Base-by-base conservation (phyloP, 768 basidiomycete genomes). In the Gloeostereum incarnatum region DNA sequence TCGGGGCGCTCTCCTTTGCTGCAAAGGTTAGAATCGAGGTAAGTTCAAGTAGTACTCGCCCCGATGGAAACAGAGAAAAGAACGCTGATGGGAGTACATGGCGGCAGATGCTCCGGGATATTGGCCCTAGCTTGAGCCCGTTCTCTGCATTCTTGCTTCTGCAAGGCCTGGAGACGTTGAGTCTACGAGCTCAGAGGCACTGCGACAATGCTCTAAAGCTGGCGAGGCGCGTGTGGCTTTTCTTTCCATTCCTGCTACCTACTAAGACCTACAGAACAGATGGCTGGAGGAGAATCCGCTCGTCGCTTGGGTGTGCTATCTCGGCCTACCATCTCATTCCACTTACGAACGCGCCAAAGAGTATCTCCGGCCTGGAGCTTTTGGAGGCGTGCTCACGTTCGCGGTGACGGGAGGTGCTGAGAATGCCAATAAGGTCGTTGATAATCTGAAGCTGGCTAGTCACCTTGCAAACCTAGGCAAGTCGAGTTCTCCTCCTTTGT, bases 121-220 rank as follows among this genome's bases (percentile, higher is more conserved):
- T 85, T 21, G 84, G 83, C 10, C 68, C 80, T 7, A 51, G 62
- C 11, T 44, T 84, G 47, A 82, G 81, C 57, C 81, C 85, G 20
- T 83, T 87, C 51, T 75, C 59, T 4, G 80, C 79, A 1, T 86
- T 86, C 62, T 66, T 84, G 31, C 67, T 87, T 7, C 59, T 88
- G n/a, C 80, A 83, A 49, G 84, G 85, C 27, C 64, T 87, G 20
- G 85, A 88, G 61, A 88, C 84, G 5, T 72, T 87, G 40, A 75
- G 72, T 44, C 58, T 88, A 38, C 71, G 85, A 11, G 77, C 66
- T 6, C 71, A 88, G 61, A 58, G 85, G 36, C 87, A 89, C 53
- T 69, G 66, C 36, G 66, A 76, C 26, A 88, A 89, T 45, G 77
- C 79, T 0, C 65, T 89, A 10, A 69, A 68, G 3, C 66, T 90